Evolutionary conservation across 805 yeast species (phyloP), one percentile per base, ranked within the genome.

Genomic region (Phaffomyces opuntiae): DNA sequence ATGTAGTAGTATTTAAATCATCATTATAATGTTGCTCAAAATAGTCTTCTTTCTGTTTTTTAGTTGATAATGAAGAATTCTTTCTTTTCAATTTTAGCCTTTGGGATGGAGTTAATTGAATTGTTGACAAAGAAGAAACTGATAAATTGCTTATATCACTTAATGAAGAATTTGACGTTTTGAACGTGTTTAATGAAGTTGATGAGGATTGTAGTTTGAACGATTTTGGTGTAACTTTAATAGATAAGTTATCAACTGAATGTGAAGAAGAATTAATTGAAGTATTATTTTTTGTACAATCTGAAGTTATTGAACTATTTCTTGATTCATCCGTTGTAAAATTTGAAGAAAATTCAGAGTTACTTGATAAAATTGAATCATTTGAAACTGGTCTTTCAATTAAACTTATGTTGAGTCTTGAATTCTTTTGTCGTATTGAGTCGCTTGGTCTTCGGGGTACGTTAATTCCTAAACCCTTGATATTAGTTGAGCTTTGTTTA

Each of bases 21-120:
- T 67, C 41, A 13, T 48, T 27, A 34, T 50, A 40, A 57, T 61
- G 42, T 25, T 67, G 67, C 17, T 70, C 74, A 53, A 64, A 70
- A 46, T 54, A 64, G 48, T 65, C 59, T 45, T 70, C 74, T 39
- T 63, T 63, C 43, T 60, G 65, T 54, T 8, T 21, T 21, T 21
- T 66, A 52, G 14, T 60, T 51, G 43, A 65, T 48, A 14, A 66
- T 63, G 14, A 63, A 29, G 62, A 65, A 42, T 64, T 69, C 40
- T 63, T 68, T 48, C 66, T 64, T 36, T 73, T 62, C 39, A 70
- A 48, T 38, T 74, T 60, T 42, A 65, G 65, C 32, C 66, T 59
- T 50, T 70, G 76, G 2, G 74, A 69, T 1, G 75, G 73, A 0
- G 75, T 70, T 50, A 69, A 48, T 9, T 56, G 44, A 42, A 52